Evolutionary conservation across 2,329 filamentous ascomycete species (phyloP), one percentile per base, ranked within the genome.

Genomic region (Chalara sp.): DNA sequence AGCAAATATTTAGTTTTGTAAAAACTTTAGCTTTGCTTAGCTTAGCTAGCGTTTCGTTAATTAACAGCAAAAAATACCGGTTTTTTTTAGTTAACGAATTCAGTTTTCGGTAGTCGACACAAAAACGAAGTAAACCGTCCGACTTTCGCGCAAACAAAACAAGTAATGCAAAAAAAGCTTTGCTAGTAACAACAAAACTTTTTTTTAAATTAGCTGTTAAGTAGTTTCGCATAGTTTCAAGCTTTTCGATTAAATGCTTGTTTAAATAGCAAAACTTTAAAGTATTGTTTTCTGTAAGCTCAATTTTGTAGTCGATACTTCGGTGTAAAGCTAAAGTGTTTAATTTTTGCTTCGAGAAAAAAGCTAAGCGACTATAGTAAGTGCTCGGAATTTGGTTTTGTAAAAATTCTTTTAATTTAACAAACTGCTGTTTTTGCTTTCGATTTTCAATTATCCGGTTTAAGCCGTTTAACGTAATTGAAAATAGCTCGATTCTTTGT

Each of bases 1-100:
- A 11, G 7, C 31, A 7, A n/a, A 51, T 51, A 43, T 51, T 21
- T 6, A 51, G 44, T 39, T 52, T 52, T n/a, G 40, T 51, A 44
- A 47, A 51, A 6, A 47, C 32, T 32, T 44, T 47, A 28, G 39
- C 49, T 31, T 45, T n/a, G n/a, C 44, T 43, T 32, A 47, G 5
- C 2, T 13, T 11, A 11, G 10, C 37, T 8, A 47, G 29, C 3
- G 31, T 51, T 30, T 50, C 30, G 13, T 50, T 13, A 33, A 51
- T 47, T 3, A 39, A 21, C 3, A 21, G 21, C 21, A 21, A 21
- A 21, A 21, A 3, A 21, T 21, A 21, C 21, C 21, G 21, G 21
- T 21, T 21, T 21, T 21, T 21, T 21, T 21, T 21, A 3, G 21
- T 21, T 3, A 21, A 21, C 21, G 21, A 21, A 21, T 21, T 21